Conservation (phyloP, 371 early-diverging fungal genomes). For the Rhizopus delemar region DNA sequence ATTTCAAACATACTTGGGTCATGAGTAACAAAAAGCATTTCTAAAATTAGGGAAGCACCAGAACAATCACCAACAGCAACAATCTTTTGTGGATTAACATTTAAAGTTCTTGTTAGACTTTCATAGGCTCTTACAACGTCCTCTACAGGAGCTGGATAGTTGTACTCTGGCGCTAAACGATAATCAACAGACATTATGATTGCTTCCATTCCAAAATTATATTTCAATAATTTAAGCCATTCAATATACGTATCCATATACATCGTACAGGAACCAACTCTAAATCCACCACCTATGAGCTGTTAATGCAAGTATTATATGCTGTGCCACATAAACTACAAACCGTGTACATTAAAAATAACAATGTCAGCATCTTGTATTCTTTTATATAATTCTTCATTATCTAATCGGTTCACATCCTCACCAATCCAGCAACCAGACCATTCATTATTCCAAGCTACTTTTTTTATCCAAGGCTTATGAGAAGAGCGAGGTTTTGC, state of each 20-base stretch:
- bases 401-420: conserved; percentile 26
- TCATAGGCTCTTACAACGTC: conserved; percentile 50
- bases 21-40: conserved; percentile 44
- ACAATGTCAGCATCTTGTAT: conserved; percentile 39
- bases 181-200: conserved; percentile 51
- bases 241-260: conserved; percentile 46
- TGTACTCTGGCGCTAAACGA: conserved; percentile 45
- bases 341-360: conserved; percentile 48
- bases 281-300: conserved; percentile 39
- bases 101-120: conserved; percentile 23
- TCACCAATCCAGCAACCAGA: conserved; percentile 51
- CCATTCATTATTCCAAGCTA: conserved; percentile 38
- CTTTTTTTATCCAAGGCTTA: conserved; percentile 48
- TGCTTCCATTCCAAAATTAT: conserved; percentile 35
- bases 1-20: conserved; percentile 50
- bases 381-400: conserved; percentile 22
- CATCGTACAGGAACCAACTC: conserved; percentile 38
- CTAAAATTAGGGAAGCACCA: conserved; percentile 37
- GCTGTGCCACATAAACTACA: not conserved
- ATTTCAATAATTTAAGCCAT: conserved; percentile 42
- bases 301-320: not conserved
- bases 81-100: conserved; percentile 33
- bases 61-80: conserved; percentile 41
- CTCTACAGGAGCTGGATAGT: conserved; percentile 45
- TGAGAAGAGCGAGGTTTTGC: conserved; percentile 40